Percentiles rank a stretch among this genome's conserved stretches.
phyloP scores from a whole-genome alignment of 179 eudicot species.

The Sideroxylon spinosum region DNA sequence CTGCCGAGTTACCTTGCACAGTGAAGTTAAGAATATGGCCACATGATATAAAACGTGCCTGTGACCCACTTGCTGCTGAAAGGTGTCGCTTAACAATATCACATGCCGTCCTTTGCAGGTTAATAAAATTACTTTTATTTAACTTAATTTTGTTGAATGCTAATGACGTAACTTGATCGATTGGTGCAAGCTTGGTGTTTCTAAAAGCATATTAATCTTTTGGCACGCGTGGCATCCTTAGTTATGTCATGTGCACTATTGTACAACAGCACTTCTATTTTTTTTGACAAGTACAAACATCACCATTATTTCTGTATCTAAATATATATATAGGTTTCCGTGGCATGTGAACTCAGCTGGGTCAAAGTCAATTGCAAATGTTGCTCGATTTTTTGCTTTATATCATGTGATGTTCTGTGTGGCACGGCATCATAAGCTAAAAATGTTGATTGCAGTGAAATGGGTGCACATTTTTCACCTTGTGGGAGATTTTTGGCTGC shows the following conservation, averaged over 20 bases:
- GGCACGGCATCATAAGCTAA: conserved; percentile 1
- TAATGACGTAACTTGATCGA: neutral
- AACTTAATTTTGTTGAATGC: conserved; percentile 6
- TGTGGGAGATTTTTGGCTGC: conserved; percentile 95
- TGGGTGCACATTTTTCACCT: conserved; percentile 98
- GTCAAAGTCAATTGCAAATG: neutral
- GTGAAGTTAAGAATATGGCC: conserved; percentile 94
- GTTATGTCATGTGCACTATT: neutral
- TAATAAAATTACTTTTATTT: neutral
- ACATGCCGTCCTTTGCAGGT: conserved; percentile 98
- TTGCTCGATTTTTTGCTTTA: neutral
- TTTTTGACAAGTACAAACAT: neutral
- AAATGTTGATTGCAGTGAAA: conserved; percentile 61
- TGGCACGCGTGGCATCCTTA: neutral
- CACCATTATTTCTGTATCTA: neutral
- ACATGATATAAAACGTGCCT: conserved; percentile 64
- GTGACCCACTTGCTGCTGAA: conserved; percentile 56
- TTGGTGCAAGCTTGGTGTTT: neutral
- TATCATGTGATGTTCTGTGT: neutral
- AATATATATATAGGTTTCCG: neutral
- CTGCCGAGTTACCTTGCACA: conserved; percentile 91
- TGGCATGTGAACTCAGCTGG: neutral
- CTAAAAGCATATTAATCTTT: neutral
- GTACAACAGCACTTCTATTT: neutral
- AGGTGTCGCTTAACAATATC: conserved; percentile 72